Evolutionary conservation across 2,329 filamentous ascomycete genomes (phyloP).

Genomic region (Apiospora saccharicola): DNA sequence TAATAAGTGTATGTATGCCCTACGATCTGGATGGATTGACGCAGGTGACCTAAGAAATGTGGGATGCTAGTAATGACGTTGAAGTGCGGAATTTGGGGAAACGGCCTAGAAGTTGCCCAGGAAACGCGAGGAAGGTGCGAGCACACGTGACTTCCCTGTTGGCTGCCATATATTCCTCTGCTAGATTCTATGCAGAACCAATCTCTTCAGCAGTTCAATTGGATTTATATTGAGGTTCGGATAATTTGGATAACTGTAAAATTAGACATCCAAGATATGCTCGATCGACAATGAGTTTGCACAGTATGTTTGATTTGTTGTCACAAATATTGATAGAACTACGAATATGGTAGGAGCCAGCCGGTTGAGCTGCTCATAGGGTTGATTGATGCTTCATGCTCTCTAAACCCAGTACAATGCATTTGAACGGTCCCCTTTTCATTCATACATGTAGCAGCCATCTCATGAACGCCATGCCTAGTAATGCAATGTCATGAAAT

Average conservation of each 20-base stretch:
- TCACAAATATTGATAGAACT: not conserved
- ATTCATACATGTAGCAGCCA: slow-evolving; percentile 14
- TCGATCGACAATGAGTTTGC: not conserved
- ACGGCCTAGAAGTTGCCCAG: slow-evolving; percentile 26
- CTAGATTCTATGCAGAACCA: not conserved
- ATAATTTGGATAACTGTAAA: not conserved
- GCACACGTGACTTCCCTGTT: slow-evolving; percentile 25
- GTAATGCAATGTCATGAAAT: slow-evolving; percentile 5
- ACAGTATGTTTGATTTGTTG: not conserved
- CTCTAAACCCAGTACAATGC: slow-evolving; percentile 2
- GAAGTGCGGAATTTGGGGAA: not conserved
- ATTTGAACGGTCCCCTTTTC: not conserved
- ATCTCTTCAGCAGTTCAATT: not conserved
- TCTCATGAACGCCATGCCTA: slow-evolving; percentile 23
- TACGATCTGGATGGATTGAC: slow-evolving; percentile 5
- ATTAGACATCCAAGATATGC: not conserved
- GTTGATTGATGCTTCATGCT: not conserved
- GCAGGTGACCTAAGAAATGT: not conserved
- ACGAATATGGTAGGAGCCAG: not conserved
- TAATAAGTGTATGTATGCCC: not conserved
- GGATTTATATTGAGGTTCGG: not conserved
- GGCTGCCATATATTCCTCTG: not conserved
- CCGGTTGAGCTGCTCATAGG: not conserved
- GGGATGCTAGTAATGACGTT: slow-evolving; percentile 27
- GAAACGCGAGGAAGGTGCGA: slow-evolving; percentile 28